Percentiles rank a stretch among this genome's conserved stretches.
Evolutionary conservation across 306 rosid species (phyloP).

Genomic region (Prinsepia uniflora): DNA sequence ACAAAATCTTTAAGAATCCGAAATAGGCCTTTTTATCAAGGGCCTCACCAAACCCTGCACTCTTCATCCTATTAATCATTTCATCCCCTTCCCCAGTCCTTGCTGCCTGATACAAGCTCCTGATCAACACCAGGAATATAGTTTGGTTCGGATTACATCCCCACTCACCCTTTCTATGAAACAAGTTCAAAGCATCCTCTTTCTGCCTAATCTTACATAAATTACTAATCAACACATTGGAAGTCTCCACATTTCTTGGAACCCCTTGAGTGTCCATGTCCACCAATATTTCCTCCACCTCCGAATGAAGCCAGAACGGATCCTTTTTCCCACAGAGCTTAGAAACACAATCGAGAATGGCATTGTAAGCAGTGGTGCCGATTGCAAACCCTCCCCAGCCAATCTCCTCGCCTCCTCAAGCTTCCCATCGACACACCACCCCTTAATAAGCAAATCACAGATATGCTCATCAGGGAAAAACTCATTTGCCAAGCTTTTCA

Average conservation of each 20-base stretch:
- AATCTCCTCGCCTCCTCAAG: slow-evolving; percentile 66
- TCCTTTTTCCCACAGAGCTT: slow-evolving; percentile 70
- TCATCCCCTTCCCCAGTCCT: slow-evolving; percentile 81
- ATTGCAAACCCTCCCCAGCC: slow-evolving; percentile 72
- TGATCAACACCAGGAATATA: slow-evolving; percentile 51
- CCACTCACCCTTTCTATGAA: slow-evolving; percentile 65
- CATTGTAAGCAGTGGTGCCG: slow-evolving; percentile 57
- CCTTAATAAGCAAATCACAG: slow-evolving; percentile 60
- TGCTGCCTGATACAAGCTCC: slow-evolving; percentile 77
- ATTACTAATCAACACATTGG: slow-evolving; percentile 60
- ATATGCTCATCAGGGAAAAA: slow-evolving; percentile 58
- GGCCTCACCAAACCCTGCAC: slow-evolving; percentile 43
- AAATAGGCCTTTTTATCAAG: slow-evolving; percentile 63
- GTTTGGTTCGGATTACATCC: slow-evolving; percentile 37
- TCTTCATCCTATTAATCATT: slow-evolving; percentile 80
- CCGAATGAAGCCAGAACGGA: slow-evolving; percentile 56
- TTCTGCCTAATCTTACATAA: slow-evolving; percentile 79
- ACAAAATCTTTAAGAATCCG: slow-evolving; percentile 61
- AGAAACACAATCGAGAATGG: slow-evolving; percentile 69
- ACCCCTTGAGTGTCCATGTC: slow-evolving; percentile 66
- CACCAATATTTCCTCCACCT: slow-evolving; percentile 55
- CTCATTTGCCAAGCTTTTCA: slow-evolving; percentile 57
- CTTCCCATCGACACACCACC: slow-evolving; percentile 68
- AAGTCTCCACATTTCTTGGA: slow-evolving; percentile 81
- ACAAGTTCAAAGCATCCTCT: slow-evolving; percentile 51